These are phyloP conservation scores for Xenosphaeropsis pyriputrescens DNA, from an alignment of 2,329 filamentous ascomycete genomes.

Conservation along the genomic window DNA sequence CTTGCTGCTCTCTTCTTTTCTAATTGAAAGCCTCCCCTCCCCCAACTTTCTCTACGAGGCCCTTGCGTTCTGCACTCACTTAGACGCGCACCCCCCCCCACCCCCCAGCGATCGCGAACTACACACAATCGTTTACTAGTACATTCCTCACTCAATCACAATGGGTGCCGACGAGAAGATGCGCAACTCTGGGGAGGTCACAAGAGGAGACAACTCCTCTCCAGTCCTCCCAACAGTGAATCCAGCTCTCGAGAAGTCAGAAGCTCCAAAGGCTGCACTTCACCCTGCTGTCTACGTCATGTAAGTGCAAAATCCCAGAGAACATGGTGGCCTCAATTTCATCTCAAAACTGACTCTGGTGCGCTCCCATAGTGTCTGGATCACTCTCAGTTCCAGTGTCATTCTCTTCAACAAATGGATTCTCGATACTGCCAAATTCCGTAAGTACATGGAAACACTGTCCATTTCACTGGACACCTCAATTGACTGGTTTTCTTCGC, in stretches of 20 bases:
- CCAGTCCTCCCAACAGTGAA: constrained; percentile 70
- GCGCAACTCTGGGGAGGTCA: constrained; percentile 65
- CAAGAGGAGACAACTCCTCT: constrained; percentile 37
- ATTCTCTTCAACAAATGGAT: constrained; percentile 99
- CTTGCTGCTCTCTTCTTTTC: too few species aligned
- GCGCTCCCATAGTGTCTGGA: constrained; percentile 58
- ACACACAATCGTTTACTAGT: too few species aligned
- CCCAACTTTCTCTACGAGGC: too few species aligned
- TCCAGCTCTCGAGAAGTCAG: constrained; percentile 47
- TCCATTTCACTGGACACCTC: too few species aligned
- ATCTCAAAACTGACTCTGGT: background rate
- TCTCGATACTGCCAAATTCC: constrained; percentile 70
- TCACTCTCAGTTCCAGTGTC: constrained; percentile 79
- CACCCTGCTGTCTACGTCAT: constrained; percentile 74
- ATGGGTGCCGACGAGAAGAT: constrained; percentile 68
- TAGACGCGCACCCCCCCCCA: too few species aligned
- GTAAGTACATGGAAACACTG: constrained; percentile 31
- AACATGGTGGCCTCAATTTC: background rate
- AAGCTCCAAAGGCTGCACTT: constrained; percentile 25
- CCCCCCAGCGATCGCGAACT: too few species aligned
- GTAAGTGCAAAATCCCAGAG: constrained; percentile 24
- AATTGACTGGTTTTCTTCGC: constrained; percentile 1
- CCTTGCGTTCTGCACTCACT: too few species aligned
- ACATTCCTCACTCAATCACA: background rate
- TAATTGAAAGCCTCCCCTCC: too few species aligned